These are phyloP conservation scores for Raffaelea arxii DNA, from an alignment of 2,329 filamentous ascomycete genomes.

Conservation along the genomic window DNA sequence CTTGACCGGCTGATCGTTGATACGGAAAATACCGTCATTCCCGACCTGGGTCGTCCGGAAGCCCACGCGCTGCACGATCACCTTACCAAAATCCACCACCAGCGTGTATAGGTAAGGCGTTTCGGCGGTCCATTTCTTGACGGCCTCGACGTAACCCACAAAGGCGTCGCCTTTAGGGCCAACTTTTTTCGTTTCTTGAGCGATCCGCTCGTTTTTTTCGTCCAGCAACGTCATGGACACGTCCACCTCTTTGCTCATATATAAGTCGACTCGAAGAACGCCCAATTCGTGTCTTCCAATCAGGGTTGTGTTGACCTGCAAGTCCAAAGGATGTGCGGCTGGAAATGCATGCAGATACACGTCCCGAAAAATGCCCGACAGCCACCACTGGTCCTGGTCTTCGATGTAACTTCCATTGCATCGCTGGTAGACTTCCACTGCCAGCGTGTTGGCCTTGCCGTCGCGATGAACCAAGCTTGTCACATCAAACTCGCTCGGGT, in stretches of 20 bases:
- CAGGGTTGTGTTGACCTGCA: no score
- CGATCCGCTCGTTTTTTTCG: constrained; percentile 24
- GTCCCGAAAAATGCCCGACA: constrained; percentile 58
- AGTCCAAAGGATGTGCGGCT: no score
- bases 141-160: constrained; percentile 32
- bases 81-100: constrained; percentile 21
- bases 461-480: constrained; percentile 30
- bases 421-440: constrained; percentile 61
- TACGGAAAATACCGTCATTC: constrained; percentile 46
- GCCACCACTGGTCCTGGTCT: constrained; percentile 61
- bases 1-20: constrained; percentile 52
- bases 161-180: constrained; percentile 20
- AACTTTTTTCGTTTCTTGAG: constrained; percentile 27
- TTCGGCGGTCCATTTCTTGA: constrained; percentile 60
- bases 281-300: no score
- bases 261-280: no score
- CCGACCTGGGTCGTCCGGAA: constrained; percentile 56
- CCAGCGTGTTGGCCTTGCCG: constrained; percentile 39
- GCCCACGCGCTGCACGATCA: constrained; percentile 44
- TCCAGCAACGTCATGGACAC: not conserved
- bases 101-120: constrained; percentile 51
- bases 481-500: constrained; percentile 61
- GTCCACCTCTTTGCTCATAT: no score
- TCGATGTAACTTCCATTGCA: constrained; percentile 62
- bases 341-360: constrained; percentile 52